phyloP scores from a whole-genome alignment of 331 rosid species.

The Cydonia oblonga region DNA sequence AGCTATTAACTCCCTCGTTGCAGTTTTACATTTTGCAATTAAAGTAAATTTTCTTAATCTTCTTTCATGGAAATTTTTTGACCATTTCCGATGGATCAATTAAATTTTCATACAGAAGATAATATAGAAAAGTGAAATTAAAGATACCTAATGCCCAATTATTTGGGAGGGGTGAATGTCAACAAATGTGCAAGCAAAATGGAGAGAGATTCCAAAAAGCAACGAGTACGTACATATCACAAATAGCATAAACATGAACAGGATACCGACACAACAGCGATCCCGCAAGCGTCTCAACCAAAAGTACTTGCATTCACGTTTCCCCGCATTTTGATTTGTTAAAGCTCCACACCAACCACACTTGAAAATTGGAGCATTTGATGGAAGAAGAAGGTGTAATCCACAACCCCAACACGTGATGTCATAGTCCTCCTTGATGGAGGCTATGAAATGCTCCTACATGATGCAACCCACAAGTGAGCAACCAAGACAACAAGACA shows the following conservation, averaged over 20 bases:
- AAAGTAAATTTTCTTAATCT: not conserved
- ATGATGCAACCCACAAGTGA: constrained; percentile 26
- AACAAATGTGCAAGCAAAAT: not conserved
- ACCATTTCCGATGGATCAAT: not conserved
- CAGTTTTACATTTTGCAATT: not conserved
- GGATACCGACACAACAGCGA: constrained; percentile 48
- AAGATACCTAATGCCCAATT: no score
- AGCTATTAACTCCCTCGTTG: not conserved
- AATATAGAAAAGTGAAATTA: not conserved
- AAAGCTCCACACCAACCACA: constrained; percentile 98
- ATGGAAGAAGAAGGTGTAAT: constrained; percentile 49
- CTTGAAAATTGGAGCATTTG: constrained; percentile 49
- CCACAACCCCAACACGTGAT: constrained; percentile 93
- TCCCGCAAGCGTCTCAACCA: constrained; percentile 61
- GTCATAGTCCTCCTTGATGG: constrained; percentile 34
- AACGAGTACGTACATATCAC: constrained; percentile 49
- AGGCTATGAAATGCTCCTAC: constrained; percentile 47
- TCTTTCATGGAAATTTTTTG: not conserved
- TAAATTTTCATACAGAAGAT: not conserved
- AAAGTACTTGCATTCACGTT: constrained; percentile 31
- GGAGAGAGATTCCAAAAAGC: not conserved
- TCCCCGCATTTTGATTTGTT: constrained; percentile 40
- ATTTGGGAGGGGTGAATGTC: not conserved
- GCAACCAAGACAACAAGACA: constrained; percentile 9
- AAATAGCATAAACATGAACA: constrained; percentile 54